A percentile compares a stretch with the other conserved stretches of the same genome.
Conservation (phyloP, 345 rosid species). For the Cardamine occulta region DNA sequence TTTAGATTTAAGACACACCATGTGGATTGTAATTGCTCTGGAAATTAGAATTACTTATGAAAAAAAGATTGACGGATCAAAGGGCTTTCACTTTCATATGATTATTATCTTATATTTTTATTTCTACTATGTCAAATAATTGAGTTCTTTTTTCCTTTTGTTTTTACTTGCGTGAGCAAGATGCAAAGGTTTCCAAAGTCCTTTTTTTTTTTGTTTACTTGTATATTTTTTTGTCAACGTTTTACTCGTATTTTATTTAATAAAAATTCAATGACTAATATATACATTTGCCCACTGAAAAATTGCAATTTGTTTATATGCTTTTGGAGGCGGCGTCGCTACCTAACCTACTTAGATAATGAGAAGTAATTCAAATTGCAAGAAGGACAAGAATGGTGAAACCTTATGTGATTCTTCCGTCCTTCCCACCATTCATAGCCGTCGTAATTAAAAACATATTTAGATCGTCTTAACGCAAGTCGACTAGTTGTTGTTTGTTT, state of each 20-base stretch:
- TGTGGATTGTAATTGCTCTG: background rate
- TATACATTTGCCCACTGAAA: background rate
- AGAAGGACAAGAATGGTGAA: background rate
- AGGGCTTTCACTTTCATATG: constrained; percentile 2
- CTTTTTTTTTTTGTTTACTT: constrained; percentile 12
- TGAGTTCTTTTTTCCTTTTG: background rate
- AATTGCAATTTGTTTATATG: background rate
- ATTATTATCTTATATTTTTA: background rate
- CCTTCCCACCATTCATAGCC: too few species aligned
- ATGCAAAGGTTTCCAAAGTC: constrained; percentile 17
- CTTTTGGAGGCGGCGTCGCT: constrained; percentile 13
- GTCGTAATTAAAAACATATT: background rate
- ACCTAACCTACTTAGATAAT: constrained; percentile 21
- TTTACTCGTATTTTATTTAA: background rate
- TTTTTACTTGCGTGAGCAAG: constrained; percentile 20
- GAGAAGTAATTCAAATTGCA: background rate
- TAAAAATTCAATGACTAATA: background rate
- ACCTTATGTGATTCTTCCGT: too few species aligned
- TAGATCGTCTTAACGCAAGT: background rate
- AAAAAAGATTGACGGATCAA: background rate
- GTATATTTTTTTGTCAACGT: background rate
- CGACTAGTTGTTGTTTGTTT: background rate
- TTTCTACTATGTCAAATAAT: constrained; percentile 16
- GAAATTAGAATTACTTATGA: background rate
- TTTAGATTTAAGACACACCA: background rate